A percentile compares a stretch with the other conserved stretches of the same genome.
Conservation (phyloP, 257 asterid genomes). For the Solanum sparsipilum region DNA sequence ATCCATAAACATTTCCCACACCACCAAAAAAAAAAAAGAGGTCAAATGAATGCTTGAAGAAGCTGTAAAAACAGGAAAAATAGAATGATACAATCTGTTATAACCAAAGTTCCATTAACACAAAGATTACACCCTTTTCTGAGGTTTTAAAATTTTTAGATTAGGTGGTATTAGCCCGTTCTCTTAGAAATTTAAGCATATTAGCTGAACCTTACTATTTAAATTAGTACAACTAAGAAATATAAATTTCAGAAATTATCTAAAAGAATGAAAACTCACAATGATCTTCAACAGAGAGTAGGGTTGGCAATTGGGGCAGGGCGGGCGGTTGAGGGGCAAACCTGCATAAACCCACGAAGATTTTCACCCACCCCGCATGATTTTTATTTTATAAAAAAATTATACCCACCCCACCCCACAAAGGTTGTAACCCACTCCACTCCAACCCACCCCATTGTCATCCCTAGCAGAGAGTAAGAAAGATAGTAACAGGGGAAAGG, state of each 20-base stretch:
- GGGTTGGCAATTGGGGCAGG: too few relatives aligned
- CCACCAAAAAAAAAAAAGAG: too few relatives aligned
- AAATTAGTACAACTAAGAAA: background rate
- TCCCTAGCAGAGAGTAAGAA: background rate
- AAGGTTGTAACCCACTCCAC: too few relatives aligned
- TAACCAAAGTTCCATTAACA: constrained; percentile 32
- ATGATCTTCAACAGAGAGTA: background rate
- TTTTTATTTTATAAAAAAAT: too few relatives aligned
- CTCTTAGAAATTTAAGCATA: background rate
- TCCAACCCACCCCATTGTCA: too few relatives aligned
- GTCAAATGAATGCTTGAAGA: background rate
- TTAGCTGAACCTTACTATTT: background rate
- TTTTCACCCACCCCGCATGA: too few relatives aligned
- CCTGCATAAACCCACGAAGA: too few relatives aligned
- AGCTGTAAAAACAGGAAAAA: background rate
- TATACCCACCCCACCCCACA: too few relatives aligned
- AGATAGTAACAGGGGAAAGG: background rate
- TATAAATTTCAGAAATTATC: background rate
- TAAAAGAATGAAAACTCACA: background rate
- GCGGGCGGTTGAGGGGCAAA: too few relatives aligned
- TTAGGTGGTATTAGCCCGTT: background rate
- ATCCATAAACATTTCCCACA: background rate
- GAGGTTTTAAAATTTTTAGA: background rate
- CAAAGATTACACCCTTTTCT: background rate
- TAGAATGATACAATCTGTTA: background rate